Conservation (phyloP, 2,329 filamentous ascomycete genomes). For the Aspergillus proliferans region DNA sequence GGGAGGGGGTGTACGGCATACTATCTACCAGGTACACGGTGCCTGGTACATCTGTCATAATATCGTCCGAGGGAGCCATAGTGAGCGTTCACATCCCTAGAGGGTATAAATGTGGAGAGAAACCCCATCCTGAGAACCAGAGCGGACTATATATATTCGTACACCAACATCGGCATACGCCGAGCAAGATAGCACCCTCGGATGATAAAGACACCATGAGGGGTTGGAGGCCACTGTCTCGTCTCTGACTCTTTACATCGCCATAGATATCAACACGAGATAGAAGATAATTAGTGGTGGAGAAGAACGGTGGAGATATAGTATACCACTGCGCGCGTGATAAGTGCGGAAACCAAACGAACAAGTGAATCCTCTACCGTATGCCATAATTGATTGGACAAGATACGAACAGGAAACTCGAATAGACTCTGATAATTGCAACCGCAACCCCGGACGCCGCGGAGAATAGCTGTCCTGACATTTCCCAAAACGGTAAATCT, state of each 20-base stretch:
- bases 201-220: not conserved
- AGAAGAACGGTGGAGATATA: not conserved
- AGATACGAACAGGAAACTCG: not conserved
- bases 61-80: conserved; percentile 14
- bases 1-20: conserved; percentile 4
- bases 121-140: too few relatives aligned
- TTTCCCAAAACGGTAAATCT: not conserved
- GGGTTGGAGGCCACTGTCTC: too few relatives aligned
- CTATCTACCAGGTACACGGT: conserved; percentile 30
- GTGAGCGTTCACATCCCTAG: not conserved
- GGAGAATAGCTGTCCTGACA: not conserved
- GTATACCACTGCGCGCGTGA: not conserved
- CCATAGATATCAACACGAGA: not conserved
- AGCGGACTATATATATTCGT: not conserved
- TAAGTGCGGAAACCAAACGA: not conserved
- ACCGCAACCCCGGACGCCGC: not conserved
- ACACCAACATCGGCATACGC: not conserved
- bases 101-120: not conserved
- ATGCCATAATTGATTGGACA: not conserved
- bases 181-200: not conserved
- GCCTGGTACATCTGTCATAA: conserved; percentile 25
- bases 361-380: not conserved
- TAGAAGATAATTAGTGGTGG: not conserved
- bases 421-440: not conserved
- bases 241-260: too few relatives aligned